Evolutionary conservation across 208 protist genomes (phyloP).

Genomic region (Plasmodiophora brassicae): DNA sequence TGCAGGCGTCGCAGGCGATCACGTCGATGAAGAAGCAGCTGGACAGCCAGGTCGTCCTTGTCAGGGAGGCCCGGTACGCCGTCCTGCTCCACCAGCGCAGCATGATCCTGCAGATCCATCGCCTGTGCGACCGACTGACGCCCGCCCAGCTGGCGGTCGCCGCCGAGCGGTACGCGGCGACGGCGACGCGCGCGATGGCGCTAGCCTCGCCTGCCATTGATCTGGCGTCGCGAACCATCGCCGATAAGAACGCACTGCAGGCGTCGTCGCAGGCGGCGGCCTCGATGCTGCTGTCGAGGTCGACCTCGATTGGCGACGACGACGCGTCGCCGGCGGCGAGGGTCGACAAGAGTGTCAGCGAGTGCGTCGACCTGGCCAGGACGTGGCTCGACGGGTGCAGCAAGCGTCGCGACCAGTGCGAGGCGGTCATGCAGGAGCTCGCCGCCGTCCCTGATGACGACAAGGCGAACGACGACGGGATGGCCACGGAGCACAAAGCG

Average conservation of each 20-base stretch:
- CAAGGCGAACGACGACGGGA: no score
- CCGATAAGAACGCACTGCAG: not conserved
- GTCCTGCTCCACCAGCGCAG: not conserved
- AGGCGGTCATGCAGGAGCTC: no score
- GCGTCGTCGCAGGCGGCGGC: not conserved
- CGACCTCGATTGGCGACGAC: not conserved
- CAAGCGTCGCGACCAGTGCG: not conserved
- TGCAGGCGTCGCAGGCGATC: not conserved
- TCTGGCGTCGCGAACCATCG: not conserved
- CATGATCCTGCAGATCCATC: not conserved
- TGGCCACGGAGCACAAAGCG: no score
- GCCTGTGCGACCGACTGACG: not conserved
- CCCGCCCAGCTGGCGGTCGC: not conserved
- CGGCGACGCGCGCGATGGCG: not conserved
- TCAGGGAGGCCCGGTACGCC: not conserved
- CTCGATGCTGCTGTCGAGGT: not conserved
- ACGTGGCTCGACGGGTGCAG: not conserved
- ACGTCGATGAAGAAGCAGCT: not conserved
- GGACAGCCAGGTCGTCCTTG: not conserved
- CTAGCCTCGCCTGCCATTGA: not conserved
- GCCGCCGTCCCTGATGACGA: no score
- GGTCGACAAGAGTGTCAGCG: not conserved
- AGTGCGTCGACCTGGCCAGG: slow-evolving; percentile 1
- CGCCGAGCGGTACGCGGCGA: not conserved
- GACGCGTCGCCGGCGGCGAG: not conserved